phyloP scores from a whole-genome alignment of 2,329 filamentous ascomycete genomes.

The Geosmithia flava region DNA sequence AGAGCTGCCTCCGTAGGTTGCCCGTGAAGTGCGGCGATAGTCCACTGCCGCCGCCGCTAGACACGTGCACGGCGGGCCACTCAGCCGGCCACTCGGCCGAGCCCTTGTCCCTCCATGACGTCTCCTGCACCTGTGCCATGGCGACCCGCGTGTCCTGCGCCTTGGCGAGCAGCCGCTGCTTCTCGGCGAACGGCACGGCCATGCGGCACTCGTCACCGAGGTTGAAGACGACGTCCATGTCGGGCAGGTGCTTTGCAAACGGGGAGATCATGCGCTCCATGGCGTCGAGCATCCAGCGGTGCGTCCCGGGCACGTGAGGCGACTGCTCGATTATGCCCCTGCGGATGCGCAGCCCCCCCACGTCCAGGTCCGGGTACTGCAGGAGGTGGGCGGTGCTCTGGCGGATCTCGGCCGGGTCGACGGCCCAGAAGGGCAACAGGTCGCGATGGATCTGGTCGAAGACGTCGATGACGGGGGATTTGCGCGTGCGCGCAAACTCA shows the following conservation, averaged over 20 bases:
- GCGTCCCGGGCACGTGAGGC: constrained; percentile 15
- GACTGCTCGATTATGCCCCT: constrained; percentile 41
- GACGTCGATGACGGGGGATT: constrained; percentile 60
- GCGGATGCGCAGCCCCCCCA: constrained; percentile 40
- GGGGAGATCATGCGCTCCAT: constrained; percentile 50
- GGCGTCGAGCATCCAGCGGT: constrained; percentile 22
- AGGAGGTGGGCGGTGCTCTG: constrained; percentile 27
- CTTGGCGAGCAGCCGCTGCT: constrained; percentile 32
- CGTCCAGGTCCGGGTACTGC: constrained; percentile 18
- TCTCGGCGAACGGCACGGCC: constrained; percentile 43
- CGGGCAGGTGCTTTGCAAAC: constrained; percentile 57
- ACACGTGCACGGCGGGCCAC: constrained; percentile 3
- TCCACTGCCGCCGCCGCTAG: background rate
- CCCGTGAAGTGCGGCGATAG: constrained; percentile 7
- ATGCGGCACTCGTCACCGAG: constrained; percentile 52
- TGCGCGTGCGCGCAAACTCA: constrained; percentile 48
- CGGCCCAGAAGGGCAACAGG: constrained; percentile 65
- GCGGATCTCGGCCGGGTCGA: constrained; percentile 52
- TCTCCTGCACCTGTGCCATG: constrained; percentile 2
- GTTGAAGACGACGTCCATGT: constrained; percentile 74
- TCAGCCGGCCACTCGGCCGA: constrained; percentile 6
- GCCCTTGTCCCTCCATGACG: background rate
- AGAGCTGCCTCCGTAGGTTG: constrained; percentile 14
- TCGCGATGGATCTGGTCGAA: constrained; percentile 64
- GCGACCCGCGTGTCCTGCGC: constrained; percentile 45